Evolutionary conservation across 1,139 yeast genomes (phyloP), one percentile per base, ranked within the genome.

Genomic region (Yamadazyma mexicana): DNA sequence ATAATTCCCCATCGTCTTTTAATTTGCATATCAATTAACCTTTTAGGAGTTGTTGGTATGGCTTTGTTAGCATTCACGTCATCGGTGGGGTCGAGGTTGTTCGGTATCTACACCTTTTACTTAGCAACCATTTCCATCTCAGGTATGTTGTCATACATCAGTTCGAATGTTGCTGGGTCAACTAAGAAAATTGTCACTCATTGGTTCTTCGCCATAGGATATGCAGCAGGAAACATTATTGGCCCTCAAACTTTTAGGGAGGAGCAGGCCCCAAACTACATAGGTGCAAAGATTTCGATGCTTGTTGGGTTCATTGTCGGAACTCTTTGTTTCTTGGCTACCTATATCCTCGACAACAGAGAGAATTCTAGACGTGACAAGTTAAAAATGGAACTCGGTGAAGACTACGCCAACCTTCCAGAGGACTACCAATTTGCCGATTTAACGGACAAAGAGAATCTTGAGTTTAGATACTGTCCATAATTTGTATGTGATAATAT

Each of bases 181-280:
- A 55, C 63, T 12, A 59, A 59, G 40, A 49, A 55, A 40, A 46
- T 55, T 18, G 47, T 48, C 4, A 11, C 16, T 18, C 31, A 32
- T 20, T 25, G 35, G 35, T 26, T 54, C 12, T 46, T 30, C 28
- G 71, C 82, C 58, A 65, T 81, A 41, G 83, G 80, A 1, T 82
- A 78, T 52, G 77, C 83, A 48, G 73, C 74, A 25, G 87, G 91
- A 18, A 83, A 83, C 47, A 63, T 83, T 31, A 66, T 81, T 35
- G 89, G 88, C 6, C 91, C 91, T 1, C 87, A 82, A 56, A 71
- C 83, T 32, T 83, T 82, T 54, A 64, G 76, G 45, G 62, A 63
- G 0, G 46, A 50, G 4, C 76, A 80, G 48, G 78, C 78, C 2
- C 87, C 87, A n/a, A 50, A 49, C n/a, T 79, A 78, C 49, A 50